Evolutionary conservation across 225 moss, liverwort and hornwort genomes (phyloP).

Genomic region (Pseudoscleropodium purum): DNA sequence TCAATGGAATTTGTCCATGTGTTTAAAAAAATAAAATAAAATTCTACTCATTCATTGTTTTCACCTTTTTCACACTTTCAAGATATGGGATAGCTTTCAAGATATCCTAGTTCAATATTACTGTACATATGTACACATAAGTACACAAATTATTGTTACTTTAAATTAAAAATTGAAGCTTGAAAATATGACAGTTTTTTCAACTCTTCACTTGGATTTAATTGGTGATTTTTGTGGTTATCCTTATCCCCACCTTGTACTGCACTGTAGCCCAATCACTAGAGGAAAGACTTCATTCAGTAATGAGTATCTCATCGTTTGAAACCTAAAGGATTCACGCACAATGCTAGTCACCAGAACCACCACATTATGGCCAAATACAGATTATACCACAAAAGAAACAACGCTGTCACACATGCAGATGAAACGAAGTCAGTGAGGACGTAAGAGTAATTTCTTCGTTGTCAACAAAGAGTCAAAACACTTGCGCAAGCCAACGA

Average conservation of each 20-base stretch:
- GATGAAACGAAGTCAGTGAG: background rate
- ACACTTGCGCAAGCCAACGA: conserved; percentile 31
- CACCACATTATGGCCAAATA: background rate
- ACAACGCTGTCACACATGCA: background rate
- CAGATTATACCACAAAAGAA: background rate
- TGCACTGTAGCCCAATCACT: background rate
- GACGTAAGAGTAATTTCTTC: conserved; percentile 15
- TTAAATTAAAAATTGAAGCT: background rate
- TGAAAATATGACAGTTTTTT: background rate
- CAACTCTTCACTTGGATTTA: background rate
- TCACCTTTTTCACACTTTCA: background rate
- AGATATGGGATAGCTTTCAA: no score
- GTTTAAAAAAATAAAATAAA: no score
- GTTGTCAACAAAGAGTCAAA: conserved; percentile 26
- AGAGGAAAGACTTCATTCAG: background rate
- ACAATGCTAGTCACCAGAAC: background rate
- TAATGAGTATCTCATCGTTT: background rate
- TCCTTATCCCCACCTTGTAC: background rate
- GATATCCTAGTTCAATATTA: background rate
- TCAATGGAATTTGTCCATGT: no score
- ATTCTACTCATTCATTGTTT: background rate
- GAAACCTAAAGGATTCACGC: background rate
- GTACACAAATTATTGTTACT: background rate
- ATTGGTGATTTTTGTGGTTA: background rate
- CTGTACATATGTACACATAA: background rate